Percentiles rank a stretch among this genome's conserved stretches.
phyloP scores from a whole-genome alignment of 2,329 filamentous ascomycete genomes.

The Sordariomycetes sp. region DNA sequence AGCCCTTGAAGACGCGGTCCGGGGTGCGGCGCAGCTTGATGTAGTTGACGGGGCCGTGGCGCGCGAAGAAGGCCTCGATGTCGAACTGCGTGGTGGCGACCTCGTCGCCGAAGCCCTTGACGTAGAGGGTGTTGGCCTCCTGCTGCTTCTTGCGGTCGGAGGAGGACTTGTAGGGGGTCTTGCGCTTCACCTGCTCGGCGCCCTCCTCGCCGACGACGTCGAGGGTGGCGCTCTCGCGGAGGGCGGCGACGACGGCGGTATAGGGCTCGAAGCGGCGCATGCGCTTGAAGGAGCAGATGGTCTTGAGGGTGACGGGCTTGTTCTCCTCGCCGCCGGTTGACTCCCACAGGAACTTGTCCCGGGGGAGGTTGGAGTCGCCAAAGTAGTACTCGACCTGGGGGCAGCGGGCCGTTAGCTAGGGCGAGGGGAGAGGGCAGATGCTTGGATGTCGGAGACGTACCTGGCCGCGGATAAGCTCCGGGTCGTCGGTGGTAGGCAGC shows the following conservation, averaged over 20 bases:
- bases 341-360: slow-evolving; percentile 78
- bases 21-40: slow-evolving; percentile 76
- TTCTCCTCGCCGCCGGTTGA: slow-evolving; percentile 70
- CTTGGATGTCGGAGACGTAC: slow-evolving; percentile 29
- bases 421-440: background rate
- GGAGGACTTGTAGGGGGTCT: slow-evolving; percentile 53
- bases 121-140: slow-evolving; percentile 73
- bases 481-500: slow-evolving; percentile 64
- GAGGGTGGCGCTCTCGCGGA: slow-evolving; percentile 66
- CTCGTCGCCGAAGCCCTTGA: slow-evolving; percentile 87
- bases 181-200: slow-evolving; percentile 65
- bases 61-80: slow-evolving; percentile 82
- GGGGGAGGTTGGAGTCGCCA: slow-evolving; percentile 78
- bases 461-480: slow-evolving; percentile 72
- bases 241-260: slow-evolving; percentile 69
- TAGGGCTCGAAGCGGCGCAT: slow-evolving; percentile 94
- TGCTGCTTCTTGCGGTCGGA: slow-evolving; percentile 52
- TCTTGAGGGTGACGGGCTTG: slow-evolving; percentile 67
- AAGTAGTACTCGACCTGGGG: slow-evolving; percentile 89
- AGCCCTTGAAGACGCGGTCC: slow-evolving; percentile 80
- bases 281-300: slow-evolving; percentile 81
- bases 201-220: slow-evolving; percentile 65
- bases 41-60: slow-evolving; percentile 67
- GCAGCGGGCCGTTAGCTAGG: background rate
- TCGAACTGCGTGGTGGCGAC: slow-evolving; percentile 80